Percentiles rank a stretch among this genome's conserved stretches.
Evolutionary conservation across 306 rosid species (phyloP).

Genomic region (Cyclanthera cordifolia): DNA sequence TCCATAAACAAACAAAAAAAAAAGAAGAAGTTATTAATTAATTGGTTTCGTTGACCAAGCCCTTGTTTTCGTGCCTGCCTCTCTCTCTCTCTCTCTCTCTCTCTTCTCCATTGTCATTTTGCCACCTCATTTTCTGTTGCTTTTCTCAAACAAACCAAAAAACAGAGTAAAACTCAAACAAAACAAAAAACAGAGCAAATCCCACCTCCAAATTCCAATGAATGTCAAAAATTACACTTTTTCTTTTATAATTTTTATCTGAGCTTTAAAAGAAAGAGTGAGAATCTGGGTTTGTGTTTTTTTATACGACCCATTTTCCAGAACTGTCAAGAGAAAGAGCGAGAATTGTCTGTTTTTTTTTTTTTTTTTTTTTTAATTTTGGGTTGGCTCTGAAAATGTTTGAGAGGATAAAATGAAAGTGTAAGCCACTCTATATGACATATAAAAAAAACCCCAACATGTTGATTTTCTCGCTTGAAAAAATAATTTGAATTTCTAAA

Average conservation of each 20-base stretch:
- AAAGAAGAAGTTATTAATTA: no score
- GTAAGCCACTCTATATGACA: no score
- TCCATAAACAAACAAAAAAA: no score
- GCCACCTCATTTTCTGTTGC: neutral
- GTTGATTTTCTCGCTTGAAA: no score
- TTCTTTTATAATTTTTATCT: neutral
- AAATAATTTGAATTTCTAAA: neutral
- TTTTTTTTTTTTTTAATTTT: no score
- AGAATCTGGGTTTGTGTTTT: neutral
- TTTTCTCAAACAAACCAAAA: neutral
- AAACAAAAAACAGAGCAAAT: neutral
- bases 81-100: conserved; percentile 32
- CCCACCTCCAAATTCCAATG: neutral
- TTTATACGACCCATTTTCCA: neutral
- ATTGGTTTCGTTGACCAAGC: conserved; percentile 25
- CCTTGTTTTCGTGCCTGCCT: conserved; percentile 34
- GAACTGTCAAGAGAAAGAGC: neutral
- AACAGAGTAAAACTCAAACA: neutral
- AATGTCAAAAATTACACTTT: neutral
- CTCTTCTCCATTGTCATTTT: neutral
- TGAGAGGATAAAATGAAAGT: neutral
- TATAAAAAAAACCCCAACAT: no score
- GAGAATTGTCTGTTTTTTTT: neutral
- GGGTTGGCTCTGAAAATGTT: neutral
- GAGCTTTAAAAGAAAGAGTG: neutral